Base-by-base conservation (phyloP, 176 grass and related monocot species). In the Dendrocalamus sinicus region DNA sequence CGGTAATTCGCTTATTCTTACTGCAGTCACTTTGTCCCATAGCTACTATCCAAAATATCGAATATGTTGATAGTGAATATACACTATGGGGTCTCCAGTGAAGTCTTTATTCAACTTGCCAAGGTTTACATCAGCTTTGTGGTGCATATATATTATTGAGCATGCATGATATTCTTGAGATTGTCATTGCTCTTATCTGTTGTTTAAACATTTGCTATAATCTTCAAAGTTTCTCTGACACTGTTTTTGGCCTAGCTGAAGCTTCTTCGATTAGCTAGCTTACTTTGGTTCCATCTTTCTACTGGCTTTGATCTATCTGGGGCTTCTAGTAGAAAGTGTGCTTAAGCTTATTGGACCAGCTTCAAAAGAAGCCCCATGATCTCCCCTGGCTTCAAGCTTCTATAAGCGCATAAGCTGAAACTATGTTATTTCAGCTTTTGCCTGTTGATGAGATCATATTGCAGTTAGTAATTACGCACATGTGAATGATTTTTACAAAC, bases 1-100 rank as follows among this genome's bases (percentile, higher is more conserved):
- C 89, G 58, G 94, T 96, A 93, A 86, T 28, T 72, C 51, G 28
- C 85, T 86, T 78, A 80, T 58, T 72, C 59, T 16, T 66, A 59
- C 15, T 80, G 65, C 47, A 61, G 15, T 54, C n/a, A 28, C 47
- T 71, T 74, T 72, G 12, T 84, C 63, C 40, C 22, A 22, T 8
- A 83, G 40, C 13, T 78, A 79, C 22, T 72, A 35, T 72, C 64
- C 68, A 35, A 68, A 53, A 70, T 70, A 22, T 37, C 13, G 20
- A 76, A 73, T 19, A 64, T 81, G 22, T 81, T 73, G 51, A 26
- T 59, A 74, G 44, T 28, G 19, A 59, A 52, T 59, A 57, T 47
- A 50, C 4, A 66, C 14, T 70, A 43, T 67, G 50, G 19, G 20
- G n/a, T 83, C 45, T 82, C 22, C 54, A 58, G 7, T 74, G 14